Evolutionary conservation across 495 filamentous ascomycete species (phyloP).

Genomic region (Pyrenula aspistea): DNA sequence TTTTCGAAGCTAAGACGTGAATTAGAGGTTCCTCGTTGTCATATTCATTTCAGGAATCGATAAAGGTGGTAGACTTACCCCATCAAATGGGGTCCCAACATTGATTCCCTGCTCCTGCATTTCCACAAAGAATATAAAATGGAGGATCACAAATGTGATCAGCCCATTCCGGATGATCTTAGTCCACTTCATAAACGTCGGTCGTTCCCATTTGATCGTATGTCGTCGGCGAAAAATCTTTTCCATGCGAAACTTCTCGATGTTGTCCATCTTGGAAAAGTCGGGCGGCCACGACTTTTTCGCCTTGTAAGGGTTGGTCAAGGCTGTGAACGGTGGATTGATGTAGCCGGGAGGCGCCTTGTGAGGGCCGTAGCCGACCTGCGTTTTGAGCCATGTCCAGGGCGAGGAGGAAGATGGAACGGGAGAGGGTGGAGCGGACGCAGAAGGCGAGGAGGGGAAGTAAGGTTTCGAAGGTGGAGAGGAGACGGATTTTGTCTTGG

Average conservation of each 20-base stretch:
- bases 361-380: slow-evolving; percentile 3
- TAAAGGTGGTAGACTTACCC: no score
- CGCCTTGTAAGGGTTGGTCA: slow-evolving; percentile 53
- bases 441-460: slow-evolving; percentile 9
- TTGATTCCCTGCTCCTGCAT: slow-evolving; percentile 48
- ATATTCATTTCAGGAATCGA: no score
- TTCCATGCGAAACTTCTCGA: slow-evolving; percentile 80
- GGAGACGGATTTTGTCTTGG: neutral
- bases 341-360: slow-evolving; percentile 1
- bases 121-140: slow-evolving; percentile 68
- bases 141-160: slow-evolving; percentile 57
- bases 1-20: no score
- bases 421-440: slow-evolving; percentile 6
- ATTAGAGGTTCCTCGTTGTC: no score
- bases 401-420: slow-evolving; percentile 25
- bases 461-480: slow-evolving; percentile 9
- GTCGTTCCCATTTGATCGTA: slow-evolving; percentile 60
- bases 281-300: slow-evolving; percentile 89
- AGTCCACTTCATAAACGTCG: slow-evolving; percentile 60
- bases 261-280: slow-evolving; percentile 63
- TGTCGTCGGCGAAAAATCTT: slow-evolving; percentile 35
- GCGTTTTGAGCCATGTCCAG: slow-evolving; percentile 14
- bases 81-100: slow-evolving; percentile 44
- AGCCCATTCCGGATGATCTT: slow-evolving; percentile 57
- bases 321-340: slow-evolving; percentile 1